phyloP scores from a whole-genome alignment of 805 yeast genomes.

The Saccharomycopsis capsularis region DNA sequence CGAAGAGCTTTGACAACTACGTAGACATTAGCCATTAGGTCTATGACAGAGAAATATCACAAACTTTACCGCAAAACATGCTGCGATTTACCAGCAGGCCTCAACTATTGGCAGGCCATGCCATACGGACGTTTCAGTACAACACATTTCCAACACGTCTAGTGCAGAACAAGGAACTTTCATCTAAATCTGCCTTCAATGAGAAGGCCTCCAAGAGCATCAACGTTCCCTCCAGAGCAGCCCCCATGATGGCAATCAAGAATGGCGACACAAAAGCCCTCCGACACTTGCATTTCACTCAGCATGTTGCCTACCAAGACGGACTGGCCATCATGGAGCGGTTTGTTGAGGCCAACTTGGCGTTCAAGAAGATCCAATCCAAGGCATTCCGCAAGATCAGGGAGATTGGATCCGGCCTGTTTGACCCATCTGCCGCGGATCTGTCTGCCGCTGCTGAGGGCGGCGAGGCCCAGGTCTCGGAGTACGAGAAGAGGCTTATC shows the following conservation, averaged over 20 bases:
- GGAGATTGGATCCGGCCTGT: constrained; percentile 28
- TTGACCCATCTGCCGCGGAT: not conserved
- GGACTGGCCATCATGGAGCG: constrained; percentile 53
- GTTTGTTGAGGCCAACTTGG: constrained; percentile 49
- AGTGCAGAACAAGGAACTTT: no score
- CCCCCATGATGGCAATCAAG: not conserved
- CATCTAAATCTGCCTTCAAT: no score
- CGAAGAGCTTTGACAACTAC: no score
- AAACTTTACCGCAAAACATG: no score
- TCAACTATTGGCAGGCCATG: no score
- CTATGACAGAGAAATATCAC: no score
- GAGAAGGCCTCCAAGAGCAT: no score
- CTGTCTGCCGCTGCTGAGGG: constrained; percentile 3
- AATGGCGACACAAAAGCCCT: not conserved
- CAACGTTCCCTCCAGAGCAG: no score
- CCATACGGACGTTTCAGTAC: no score
- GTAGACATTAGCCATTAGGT: no score
- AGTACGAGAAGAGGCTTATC: constrained; percentile 41
- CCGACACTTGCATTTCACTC: constrained; percentile 19
- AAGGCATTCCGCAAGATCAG: constrained; percentile 38
- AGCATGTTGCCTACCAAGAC: constrained; percentile 31
- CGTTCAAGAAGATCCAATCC: constrained; percentile 46
- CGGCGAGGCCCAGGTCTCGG: constrained; percentile 29
- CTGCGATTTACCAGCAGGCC: no score
- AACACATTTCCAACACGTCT: no score